Conservation (phyloP, 2,329 filamentous ascomycete species). For the Fusarium staphyleae region DNA sequence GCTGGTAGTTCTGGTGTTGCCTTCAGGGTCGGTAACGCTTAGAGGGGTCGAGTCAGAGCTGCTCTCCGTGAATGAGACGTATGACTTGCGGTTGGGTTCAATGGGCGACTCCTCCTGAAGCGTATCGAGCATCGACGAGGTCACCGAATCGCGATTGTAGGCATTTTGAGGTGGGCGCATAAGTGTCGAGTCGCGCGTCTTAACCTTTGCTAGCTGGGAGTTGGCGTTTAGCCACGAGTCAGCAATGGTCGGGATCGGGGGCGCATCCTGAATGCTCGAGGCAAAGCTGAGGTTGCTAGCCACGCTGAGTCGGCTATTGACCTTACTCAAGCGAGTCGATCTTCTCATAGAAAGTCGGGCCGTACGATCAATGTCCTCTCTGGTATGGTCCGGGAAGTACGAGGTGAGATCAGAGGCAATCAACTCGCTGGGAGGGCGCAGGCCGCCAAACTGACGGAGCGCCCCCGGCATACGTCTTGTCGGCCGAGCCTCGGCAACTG, state of each 20-base stretch:
- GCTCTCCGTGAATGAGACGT: slow-evolving; percentile 86
- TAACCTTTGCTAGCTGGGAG: slow-evolving; percentile 50
- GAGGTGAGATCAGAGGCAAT: slow-evolving; percentile 96
- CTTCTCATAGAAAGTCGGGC: slow-evolving; percentile 91
- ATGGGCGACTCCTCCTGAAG: slow-evolving; percentile 88
- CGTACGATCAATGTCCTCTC: slow-evolving; percentile 94
- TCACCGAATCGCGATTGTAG: slow-evolving; percentile 82
- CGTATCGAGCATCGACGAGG: slow-evolving; percentile 87
- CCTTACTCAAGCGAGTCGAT: slow-evolving; percentile 88
- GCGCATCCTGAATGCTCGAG: slow-evolving; percentile 90
- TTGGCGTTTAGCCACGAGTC: slow-evolving; percentile 81
- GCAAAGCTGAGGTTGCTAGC: slow-evolving; percentile 93
- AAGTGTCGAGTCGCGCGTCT: slow-evolving; percentile 55
- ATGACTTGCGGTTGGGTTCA: slow-evolving; percentile 92
- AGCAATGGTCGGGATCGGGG: slow-evolving; percentile 93
- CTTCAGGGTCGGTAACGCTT: slow-evolving; percentile 79
- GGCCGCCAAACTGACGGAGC: slow-evolving; percentile 85
- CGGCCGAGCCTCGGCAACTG: slow-evolving; percentile 55
- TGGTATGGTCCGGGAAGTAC: slow-evolving; percentile 95
- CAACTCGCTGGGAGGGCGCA: slow-evolving; percentile 92
- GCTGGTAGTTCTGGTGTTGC: slow-evolving; percentile 73
- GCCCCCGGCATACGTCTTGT: slow-evolving; percentile 57
- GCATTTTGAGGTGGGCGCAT: slow-evolving; percentile 48
- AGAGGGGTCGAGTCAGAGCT: slow-evolving; percentile 74
- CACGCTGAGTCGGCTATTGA: slow-evolving; percentile 91